Evolutionary conservation across 192 early-diverging fungal species (phyloP).

Genomic region (Backusella mclennaniae): DNA sequence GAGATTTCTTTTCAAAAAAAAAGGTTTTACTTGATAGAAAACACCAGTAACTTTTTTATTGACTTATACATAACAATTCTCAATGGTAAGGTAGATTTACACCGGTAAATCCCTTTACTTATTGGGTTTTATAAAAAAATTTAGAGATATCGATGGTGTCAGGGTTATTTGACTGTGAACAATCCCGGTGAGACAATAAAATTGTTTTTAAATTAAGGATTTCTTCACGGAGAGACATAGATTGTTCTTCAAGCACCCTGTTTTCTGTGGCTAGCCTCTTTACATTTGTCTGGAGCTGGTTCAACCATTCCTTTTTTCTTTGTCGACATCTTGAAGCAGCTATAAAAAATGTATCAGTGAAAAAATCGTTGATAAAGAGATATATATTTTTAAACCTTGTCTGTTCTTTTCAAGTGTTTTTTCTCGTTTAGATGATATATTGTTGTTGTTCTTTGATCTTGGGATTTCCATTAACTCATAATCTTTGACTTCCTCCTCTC

Average conservation of each 20-base stretch:
- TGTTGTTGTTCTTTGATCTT: neutral
- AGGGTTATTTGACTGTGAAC: neutral
- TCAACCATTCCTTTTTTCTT: neutral
- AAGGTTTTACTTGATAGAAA: neutral
- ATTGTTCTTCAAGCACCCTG: neutral
- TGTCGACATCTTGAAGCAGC: constrained; percentile 29
- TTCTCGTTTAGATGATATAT: neutral
- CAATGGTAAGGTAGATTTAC: neutral
- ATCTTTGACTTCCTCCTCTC: neutral
- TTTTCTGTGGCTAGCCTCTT: neutral
- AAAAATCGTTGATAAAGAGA: neutral
- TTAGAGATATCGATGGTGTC: neutral
- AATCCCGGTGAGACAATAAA: neutral
- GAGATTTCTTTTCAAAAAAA: neutral
- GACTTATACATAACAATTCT: neutral
- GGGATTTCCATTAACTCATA: neutral
- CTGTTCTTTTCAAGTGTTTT: constrained; percentile 1
- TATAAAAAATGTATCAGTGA: neutral
- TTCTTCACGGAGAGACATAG: neutral
- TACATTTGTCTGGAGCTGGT: neutral
- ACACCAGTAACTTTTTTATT: neutral
- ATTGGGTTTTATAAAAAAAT: neutral
- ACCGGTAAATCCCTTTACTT: neutral
- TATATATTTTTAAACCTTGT: neutral
- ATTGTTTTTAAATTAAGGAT: constrained; percentile 11